Evolutionary conservation across 208 protist genomes (phyloP).

Genomic region (Trypanosomatidae sp.): DNA sequence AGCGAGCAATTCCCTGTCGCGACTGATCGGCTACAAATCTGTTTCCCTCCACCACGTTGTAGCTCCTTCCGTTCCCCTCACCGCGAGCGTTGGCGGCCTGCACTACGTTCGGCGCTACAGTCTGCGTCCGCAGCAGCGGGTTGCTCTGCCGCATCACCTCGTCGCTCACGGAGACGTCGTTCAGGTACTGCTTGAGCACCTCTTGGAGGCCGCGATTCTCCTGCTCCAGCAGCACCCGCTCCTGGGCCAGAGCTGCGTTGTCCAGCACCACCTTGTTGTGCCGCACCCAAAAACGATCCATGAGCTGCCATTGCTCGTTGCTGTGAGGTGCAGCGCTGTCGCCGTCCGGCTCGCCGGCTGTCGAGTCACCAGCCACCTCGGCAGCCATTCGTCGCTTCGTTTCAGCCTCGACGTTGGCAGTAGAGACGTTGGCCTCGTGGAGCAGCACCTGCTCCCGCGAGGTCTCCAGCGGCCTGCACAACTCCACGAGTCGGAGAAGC

Average conservation of each 20-base stretch:
- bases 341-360: constrained; percentile 17
- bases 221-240: constrained; percentile 81
- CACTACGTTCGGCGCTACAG: constrained; percentile 58
- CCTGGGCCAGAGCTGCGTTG: constrained; percentile 90
- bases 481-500: constrained; percentile 92
- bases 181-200: constrained; percentile 95
- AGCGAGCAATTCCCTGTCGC: constrained; percentile 44
- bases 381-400: constrained; percentile 51
- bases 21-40: constrained; percentile 70
- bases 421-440: constrained; percentile 79
- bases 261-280: constrained; percentile 97
- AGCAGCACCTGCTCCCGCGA: constrained; percentile 94
- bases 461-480: constrained; percentile 94
- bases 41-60: constrained; percentile 83
- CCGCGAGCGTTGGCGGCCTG: constrained; percentile 32
- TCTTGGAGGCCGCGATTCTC: constrained; percentile 91
- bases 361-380: constrained; percentile 27
- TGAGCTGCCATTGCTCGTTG: constrained; percentile 84
- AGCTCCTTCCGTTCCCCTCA: constrained; percentile 6
- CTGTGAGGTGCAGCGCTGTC: constrained; percentile 11
- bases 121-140: constrained; percentile 46
- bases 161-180: constrained; percentile 95
- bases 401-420: constrained; percentile 77
- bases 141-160: constrained; percentile 81
- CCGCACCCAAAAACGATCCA: constrained; percentile 94